Conservation (phyloP, 2,329 filamentous ascomycete genomes). For the Drechslerella dactyloides region DNA sequence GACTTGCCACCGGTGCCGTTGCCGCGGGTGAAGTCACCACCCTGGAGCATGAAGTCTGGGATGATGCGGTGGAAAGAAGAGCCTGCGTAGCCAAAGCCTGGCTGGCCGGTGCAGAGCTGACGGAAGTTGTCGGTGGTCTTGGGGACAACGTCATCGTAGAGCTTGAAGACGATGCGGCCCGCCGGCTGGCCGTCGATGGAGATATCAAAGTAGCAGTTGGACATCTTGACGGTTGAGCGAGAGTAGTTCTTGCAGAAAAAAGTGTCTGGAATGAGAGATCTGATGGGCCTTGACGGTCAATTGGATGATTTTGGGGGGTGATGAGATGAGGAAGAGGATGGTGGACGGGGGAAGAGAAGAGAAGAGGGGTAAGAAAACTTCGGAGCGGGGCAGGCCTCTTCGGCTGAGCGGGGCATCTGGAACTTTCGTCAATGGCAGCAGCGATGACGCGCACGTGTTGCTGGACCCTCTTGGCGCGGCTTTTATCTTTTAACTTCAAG, state of each 20-base stretch:
- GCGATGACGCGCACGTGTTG: too few species aligned
- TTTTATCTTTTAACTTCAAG: too few species aligned
- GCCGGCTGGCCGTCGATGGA: constrained; percentile 2
- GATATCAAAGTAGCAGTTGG: constrained; percentile 44
- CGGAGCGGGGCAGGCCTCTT: too few species aligned
- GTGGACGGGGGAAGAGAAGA: too few species aligned
- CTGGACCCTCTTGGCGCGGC: too few species aligned
- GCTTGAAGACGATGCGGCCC: constrained; percentile 85
- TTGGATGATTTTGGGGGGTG: too few species aligned
- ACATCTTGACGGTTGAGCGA: too few species aligned
- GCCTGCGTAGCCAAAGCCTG: constrained; percentile 82
- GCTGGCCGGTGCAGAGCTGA: constrained; percentile 81
- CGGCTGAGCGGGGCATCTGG: too few species aligned
- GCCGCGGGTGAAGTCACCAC: constrained; percentile 82
- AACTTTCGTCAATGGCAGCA: too few species aligned
- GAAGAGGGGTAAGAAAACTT: too few species aligned
- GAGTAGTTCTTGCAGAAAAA: neutral
- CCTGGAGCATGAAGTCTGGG: constrained; percentile 90
- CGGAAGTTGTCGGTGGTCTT: constrained; percentile 79
- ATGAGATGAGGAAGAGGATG: too few species aligned
- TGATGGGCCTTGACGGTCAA: neutral
- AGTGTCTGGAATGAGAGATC: neutral
- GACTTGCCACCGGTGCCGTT: constrained; percentile 61
- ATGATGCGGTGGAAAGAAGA: constrained; percentile 89
- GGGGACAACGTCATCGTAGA: constrained; percentile 84